phyloP scores from a whole-genome alignment of 495 filamentous ascomycete species.

The Amorphotheca resinae region DNA sequence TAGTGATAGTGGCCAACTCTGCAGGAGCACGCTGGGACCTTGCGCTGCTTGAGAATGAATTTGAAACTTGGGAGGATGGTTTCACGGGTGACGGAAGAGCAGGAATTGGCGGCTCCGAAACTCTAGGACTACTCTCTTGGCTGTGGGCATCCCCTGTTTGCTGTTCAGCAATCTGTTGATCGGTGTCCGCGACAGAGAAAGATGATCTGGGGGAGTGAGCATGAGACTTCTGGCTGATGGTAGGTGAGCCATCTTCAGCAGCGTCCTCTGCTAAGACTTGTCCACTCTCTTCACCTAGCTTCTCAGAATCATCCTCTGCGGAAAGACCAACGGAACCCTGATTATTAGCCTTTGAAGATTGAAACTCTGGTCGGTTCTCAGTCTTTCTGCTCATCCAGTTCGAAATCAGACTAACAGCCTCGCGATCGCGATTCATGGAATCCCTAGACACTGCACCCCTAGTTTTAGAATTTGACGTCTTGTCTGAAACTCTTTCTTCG shows the following conservation, averaged over 20 bases:
- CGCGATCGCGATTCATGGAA: constrained; percentile 14
- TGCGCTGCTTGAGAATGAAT: constrained; percentile 14
- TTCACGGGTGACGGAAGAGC: constrained; percentile 15
- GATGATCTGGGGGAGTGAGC: not conserved
- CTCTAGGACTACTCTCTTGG: not conserved
- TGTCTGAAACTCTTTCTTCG: constrained; percentile 16
- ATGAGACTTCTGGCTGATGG: constrained; percentile 4
- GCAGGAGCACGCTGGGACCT: constrained; percentile 17
- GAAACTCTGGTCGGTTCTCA: constrained; percentile 13
- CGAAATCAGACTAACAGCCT: constrained; percentile 22
- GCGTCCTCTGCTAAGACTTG: constrained; percentile 7
- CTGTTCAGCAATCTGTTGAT: not conserved
- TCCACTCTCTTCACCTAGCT: constrained; percentile 16
- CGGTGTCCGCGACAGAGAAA: not conserved
- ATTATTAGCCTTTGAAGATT: not conserved
- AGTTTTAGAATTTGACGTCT: not conserved
- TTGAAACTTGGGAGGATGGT: constrained; percentile 8
- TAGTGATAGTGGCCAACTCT: constrained; percentile 81
- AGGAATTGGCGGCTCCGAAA: constrained; percentile 13
- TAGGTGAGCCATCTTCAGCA: constrained; percentile 5
- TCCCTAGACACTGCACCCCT: constrained; percentile 12
- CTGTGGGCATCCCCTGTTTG: not conserved
- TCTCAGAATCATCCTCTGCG: constrained; percentile 24
- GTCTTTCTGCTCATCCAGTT: constrained; percentile 25
- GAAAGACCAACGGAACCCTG: constrained; percentile 10